Evolutionary conservation across 1,284 basidiomycete genomes (phyloP).

Genomic region (Anthracocystis setariae): DNA sequence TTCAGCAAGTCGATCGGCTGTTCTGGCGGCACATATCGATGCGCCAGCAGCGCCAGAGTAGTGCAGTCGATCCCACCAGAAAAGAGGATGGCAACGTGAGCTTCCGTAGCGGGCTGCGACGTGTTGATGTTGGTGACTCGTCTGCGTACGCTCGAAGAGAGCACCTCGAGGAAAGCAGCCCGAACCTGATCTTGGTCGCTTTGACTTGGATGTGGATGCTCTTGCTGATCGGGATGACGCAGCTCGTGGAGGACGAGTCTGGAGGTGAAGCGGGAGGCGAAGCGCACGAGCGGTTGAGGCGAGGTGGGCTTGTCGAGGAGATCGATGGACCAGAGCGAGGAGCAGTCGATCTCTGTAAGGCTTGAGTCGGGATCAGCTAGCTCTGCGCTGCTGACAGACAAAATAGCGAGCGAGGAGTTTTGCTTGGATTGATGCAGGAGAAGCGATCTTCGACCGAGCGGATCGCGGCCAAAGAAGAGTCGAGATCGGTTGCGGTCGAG

Average conservation of each 20-base stretch:
- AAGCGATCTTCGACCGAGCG: conserved; percentile 88
- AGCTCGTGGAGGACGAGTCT: conserved; percentile 29
- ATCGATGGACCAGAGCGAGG: conserved; percentile 73
- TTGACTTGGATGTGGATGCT: no score
- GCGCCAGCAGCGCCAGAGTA: conserved; percentile 80
- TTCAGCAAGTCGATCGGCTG: conserved; percentile 90
- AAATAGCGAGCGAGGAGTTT: conserved; percentile 72
- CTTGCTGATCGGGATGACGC: conserved; percentile 4
- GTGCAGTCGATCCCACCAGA: conserved; percentile 96
- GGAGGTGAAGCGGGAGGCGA: conserved; percentile 8
- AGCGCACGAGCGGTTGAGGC: conserved; percentile 3
- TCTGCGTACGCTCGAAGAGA: conserved; percentile 68
- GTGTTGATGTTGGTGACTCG: conserved; percentile 70
- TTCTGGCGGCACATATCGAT: conserved; percentile 72
- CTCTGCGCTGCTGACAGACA: conserved; percentile 76
- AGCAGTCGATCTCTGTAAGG: conserved; percentile 75
- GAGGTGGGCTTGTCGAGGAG: conserved; percentile 55
- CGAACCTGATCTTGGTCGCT: conserved; percentile 4
- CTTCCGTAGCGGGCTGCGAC: conserved; percentile 14
- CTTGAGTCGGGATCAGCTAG: conserved; percentile 68
- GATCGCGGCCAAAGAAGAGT: conserved; percentile 85
- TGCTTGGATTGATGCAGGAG: conserved; percentile 74
- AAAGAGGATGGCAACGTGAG: conserved; percentile 84
- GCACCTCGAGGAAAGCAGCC: conserved; percentile 64
- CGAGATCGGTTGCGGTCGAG: conserved; percentile 52